Evolutionary conservation across 1,284 basidiomycete species (phyloP), one percentile per base, ranked within the genome.

Genomic region (Cronartium quercuum): DNA sequence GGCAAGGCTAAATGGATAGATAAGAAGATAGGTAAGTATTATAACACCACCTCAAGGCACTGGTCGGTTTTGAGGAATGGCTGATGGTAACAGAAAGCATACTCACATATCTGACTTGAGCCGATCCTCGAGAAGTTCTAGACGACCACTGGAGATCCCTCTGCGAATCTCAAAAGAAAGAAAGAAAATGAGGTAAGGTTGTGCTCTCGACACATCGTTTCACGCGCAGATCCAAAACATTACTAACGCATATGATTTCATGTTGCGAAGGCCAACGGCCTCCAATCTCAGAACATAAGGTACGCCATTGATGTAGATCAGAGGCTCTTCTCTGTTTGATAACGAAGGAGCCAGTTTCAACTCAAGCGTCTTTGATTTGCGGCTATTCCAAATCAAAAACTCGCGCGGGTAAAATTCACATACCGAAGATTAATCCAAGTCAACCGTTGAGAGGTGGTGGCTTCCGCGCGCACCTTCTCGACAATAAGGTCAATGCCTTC

Each of bases 301-400:
- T 10, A 88, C 87, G 44, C 91, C 92, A 78, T 97, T 96, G 80
- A 98, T 88, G 80, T 95, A 94, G 1, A 97, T 91, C 67, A 98
- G 87, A 0, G 95, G 95, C 81, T 98, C 95, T 76, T 84, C 83
- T 1, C 79, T 77, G 75, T 21, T 67, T 4, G 1, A 34, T 38
- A 35, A 44, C 4, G 9, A 10, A 61, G 61, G 44, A 67, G 13
- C 4, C 34, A 42, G 3, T 5, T 57, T 57, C 55, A 57, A 29
- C 55, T 5, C 34, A 57, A 15, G 55, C 10, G 21, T 5, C 21
- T 24, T 66, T 15, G 29, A 38, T 15, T 18, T 35, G 34, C 15
- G 29, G 29, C 29, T 29, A 29, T 29, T 29, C 29, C 29, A 29
- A 29, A 29, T 1, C 29, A 29, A 29, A 29, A 62, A 44, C n/a